Percentiles rank a stretch among this genome's conserved stretches.
These are phyloP conservation scores for Huntiella savannae DNA, from an alignment of 2,329 filamentous ascomycete species.

Conservation along the genomic window DNA sequence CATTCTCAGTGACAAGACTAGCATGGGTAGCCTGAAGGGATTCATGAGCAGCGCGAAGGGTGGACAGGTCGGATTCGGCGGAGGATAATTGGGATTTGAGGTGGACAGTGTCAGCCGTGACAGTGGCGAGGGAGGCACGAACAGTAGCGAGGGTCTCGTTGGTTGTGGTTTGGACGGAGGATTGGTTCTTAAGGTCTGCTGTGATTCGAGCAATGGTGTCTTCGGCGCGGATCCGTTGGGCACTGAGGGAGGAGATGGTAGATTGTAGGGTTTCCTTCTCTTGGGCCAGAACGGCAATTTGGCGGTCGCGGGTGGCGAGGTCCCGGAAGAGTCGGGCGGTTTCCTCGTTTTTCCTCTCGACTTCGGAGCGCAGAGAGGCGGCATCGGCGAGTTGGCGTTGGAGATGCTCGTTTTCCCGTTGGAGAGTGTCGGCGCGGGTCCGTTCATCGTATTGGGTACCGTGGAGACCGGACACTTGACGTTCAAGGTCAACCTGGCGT, in stretches of 20 bases:
- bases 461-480: conserved; percentile 26
- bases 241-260: too few species aligned
- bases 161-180: too few species aligned
- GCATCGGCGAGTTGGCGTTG: conserved; percentile 1
- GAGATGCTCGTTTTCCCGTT: not conserved
- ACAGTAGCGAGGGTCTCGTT: too few species aligned
- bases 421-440: not conserved
- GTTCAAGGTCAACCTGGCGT: conserved; percentile 17
- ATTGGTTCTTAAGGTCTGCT: too few species aligned
- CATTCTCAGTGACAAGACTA: too few species aligned
- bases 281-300: not conserved
- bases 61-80: too few species aligned
- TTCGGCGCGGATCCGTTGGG: not conserved
- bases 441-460: not conserved
- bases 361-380: not conserved
- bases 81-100: too few species aligned
- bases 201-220: not conserved
- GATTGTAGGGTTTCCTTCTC: not conserved
- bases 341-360: not conserved
- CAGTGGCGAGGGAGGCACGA: too few species aligned
- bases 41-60: too few species aligned
- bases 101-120: too few species aligned
- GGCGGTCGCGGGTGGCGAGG: not conserved
- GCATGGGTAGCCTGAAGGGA: too few species aligned
- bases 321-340: not conserved